A percentile compares a stretch with the other conserved stretches of the same genome.
Conservation (phyloP, 305 asterid species). For the Solanum hybrid region DNA sequence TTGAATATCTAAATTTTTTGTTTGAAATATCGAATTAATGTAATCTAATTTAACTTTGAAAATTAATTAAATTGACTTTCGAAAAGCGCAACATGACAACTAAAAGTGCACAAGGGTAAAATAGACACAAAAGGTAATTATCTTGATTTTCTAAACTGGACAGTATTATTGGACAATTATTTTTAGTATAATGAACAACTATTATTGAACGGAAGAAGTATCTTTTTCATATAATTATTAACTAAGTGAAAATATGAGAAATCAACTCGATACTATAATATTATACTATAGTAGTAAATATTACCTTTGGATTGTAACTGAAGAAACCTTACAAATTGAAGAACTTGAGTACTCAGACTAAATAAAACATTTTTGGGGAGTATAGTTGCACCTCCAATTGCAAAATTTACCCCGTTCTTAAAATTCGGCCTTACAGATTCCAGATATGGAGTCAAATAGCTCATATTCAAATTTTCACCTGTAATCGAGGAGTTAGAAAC, state of each 20-base stretch:
- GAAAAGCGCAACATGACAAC: no score
- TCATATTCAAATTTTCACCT: conserved; percentile 37
- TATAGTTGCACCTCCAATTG: conserved; percentile 27
- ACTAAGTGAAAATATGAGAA: not conserved
- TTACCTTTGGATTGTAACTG: conserved; percentile 21
- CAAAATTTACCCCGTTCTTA: conserved; percentile 43
- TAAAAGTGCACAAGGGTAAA: no score
- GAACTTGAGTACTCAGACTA: conserved; percentile 27
- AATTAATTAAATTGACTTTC: no score
- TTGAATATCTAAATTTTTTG: no score
- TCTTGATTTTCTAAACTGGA: no score
- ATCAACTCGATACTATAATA: not conserved
- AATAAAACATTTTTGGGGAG: conserved; percentile 29
- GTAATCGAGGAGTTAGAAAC: not conserved
- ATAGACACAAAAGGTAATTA: no score
- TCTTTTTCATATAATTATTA: not conserved
- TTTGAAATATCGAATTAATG: not conserved
- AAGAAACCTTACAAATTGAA: conserved; percentile 31
- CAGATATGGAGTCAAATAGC: conserved; percentile 41
- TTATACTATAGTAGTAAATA: not conserved
- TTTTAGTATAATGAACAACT: no score
- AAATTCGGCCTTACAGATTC: conserved; percentile 33
- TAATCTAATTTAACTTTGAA: no score
- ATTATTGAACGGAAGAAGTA: fast-evolving
- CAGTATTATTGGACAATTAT: no score